These are phyloP conservation scores for Emericellopsis cladophorae DNA, from an alignment of 2,329 filamentous ascomycete genomes.

Conservation along the genomic window DNA sequence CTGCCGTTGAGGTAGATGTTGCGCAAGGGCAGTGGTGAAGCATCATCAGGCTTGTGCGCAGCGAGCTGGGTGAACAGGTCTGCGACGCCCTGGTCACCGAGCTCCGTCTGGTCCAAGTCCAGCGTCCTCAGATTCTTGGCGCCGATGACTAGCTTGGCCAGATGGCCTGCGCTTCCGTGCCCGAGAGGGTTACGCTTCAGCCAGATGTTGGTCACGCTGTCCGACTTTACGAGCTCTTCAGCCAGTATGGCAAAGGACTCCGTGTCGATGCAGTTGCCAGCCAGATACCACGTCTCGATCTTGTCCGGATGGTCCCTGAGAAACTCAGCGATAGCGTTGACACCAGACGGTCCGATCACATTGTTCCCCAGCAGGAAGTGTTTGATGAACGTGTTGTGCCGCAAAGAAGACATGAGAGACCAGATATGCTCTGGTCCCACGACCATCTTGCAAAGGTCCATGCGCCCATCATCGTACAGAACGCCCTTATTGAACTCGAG, in stretches of 20 bases:
- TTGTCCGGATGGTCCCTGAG: constrained; percentile 28
- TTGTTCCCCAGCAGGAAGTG: constrained; percentile 44
- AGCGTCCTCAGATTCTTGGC: constrained; percentile 30
- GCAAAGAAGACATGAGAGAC: constrained; percentile 33
- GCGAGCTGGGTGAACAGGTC: constrained; percentile 26
- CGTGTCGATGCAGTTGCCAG: constrained; percentile 38
- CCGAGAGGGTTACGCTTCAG: constrained; percentile 40
- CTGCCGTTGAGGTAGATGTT: constrained; percentile 23
- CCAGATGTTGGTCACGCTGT: constrained; percentile 35
- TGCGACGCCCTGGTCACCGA: constrained; percentile 31
- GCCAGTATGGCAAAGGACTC: constrained; percentile 26
- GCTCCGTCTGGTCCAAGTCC: constrained; percentile 39
- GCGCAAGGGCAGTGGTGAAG: constrained; percentile 15
- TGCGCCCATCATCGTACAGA: constrained; percentile 36
- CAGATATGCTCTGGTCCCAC: constrained; percentile 37
- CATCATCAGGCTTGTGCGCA: constrained; percentile 12
- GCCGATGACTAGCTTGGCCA: constrained; percentile 30
- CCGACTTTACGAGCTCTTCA: constrained; percentile 27
- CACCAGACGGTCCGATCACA: constrained; percentile 35
- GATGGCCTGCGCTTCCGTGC: constrained; percentile 19
- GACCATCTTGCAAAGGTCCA: constrained; percentile 44
- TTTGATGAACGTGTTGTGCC: constrained; percentile 29
- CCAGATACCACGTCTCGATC: constrained; percentile 43
- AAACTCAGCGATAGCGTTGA: constrained; percentile 30
- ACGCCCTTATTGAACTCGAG: constrained; percentile 23